Percentiles rank a stretch among this genome's conserved stretches.
These are phyloP conservation scores for Acanthamoeba culbertsoni DNA, from an alignment of 208 protist species.

Conservation along the genomic window DNA sequence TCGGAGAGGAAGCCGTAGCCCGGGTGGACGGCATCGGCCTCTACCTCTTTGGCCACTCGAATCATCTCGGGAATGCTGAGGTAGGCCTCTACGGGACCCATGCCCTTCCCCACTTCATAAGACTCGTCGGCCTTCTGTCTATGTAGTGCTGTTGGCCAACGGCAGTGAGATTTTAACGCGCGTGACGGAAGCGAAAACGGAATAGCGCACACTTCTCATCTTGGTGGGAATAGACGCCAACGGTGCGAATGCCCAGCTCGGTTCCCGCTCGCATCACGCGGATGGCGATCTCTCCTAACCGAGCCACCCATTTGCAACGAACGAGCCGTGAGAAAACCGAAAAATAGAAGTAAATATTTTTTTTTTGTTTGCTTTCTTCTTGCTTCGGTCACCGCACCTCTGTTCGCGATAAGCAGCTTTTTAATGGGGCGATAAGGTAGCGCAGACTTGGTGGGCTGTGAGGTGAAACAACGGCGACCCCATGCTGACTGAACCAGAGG, in stretches of 20 bases:
- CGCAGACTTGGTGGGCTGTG: neutral
- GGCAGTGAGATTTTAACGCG: too few species aligned
- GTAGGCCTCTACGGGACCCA: conserved; percentile 82
- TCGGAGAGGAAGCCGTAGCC: conserved; percentile 75
- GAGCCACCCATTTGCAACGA: neutral
- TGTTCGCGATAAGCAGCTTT: conserved; percentile 10
- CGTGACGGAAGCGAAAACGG: neutral
- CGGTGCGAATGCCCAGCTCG: conserved; percentile 86
- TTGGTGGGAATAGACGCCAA: conserved; percentile 72
- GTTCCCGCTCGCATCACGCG: conserved; percentile 85
- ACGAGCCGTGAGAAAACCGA: neutral
- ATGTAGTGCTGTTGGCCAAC: conserved; percentile 44
- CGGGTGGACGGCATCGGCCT: conserved; percentile 83
- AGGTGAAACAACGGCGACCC: neutral
- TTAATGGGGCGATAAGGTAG: neutral
- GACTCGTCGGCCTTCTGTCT: conserved; percentile 80
- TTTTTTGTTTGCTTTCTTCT: neutral
- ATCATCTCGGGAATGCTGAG: conserved; percentile 80
- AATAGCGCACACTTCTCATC: neutral
- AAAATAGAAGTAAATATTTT: neutral
- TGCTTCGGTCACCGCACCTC: neutral
- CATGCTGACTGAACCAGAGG: neutral
- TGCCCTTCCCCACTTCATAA: conserved; percentile 73
- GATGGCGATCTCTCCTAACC: conserved; percentile 86
- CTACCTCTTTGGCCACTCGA: conserved; percentile 72